Evolutionary conservation across 768 basidiomycete genomes (phyloP), one percentile per base, ranked within the genome.

Genomic region (Megacollybia marginata): DNA sequence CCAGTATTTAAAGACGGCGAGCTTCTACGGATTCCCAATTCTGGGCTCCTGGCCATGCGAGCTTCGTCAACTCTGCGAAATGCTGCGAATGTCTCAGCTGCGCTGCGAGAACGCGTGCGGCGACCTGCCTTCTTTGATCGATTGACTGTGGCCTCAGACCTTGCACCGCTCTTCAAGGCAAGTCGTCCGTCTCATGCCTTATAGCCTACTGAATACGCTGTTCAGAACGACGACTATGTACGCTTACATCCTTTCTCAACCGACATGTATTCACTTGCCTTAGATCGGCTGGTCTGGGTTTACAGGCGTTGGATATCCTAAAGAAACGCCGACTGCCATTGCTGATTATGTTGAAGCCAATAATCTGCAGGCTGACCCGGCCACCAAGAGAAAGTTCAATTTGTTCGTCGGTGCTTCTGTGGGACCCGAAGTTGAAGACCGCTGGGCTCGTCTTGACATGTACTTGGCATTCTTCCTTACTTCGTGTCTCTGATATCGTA

Each of bases 281-380:
- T 58, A 75, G 73, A 75, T 76, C 52, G 74, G 73, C 33, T 76
- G 72, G 70, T 73, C 72, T 35, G 74, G 73, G 4, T 76, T 75
- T 54, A 76, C 73, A 18, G 74, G 74, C 19, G 74, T 76, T 9
- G 74, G 74, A 12, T 76, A 76, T 54, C 74, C 74, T 20, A 75
- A 76, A 53, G 60, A 59, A 4, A 65, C 72, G 20, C 74, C 73
- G 15, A 68, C 71, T 71, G 73, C 73, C 18, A 75, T 76, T 34
- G 74, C 74, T 19, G 68, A 74, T 53, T 62, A 74, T 51, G 57
- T 70, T 44, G 70, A 73, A 52, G 40, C 59, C 5, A 71, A 71
- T 57, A 71, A 70, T 55, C 66, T 75, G 33, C 73, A 76, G 63
- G 69, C 61, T 5, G 56, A 70, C 49, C 69, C 70, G 10, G 51